phyloP scores from a whole-genome alignment of 768 basidiomycete species.

The Pulveroboletus sp. region DNA sequence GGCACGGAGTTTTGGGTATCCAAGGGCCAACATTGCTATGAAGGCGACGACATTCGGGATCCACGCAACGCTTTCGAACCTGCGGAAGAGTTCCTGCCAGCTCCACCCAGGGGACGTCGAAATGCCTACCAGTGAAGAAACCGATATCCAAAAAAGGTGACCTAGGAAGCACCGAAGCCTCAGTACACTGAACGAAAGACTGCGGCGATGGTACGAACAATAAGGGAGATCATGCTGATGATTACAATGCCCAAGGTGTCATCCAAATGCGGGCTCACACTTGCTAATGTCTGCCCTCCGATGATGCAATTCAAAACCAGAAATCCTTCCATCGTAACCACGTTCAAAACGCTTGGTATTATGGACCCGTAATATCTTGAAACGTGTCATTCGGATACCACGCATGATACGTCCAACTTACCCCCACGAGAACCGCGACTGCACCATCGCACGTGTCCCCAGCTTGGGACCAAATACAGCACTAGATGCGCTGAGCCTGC shows the following conservation, averaged over 20 bases:
- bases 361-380: conserved; percentile 39
- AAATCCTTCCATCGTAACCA: conserved; percentile 54
- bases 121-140: conserved; percentile 51
- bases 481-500: conserved; percentile 24
- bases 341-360: conserved; percentile 45
- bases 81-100: conserved; percentile 16
- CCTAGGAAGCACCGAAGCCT: conserved; percentile 34
- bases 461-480: conserved; percentile 54
- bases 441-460: conserved; percentile 58
- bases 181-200: neutral
- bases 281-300: conserved; percentile 59
- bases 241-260: conserved; percentile 35
- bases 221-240: conserved; percentile 29
- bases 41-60: conserved; percentile 70
- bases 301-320: conserved; percentile 58
- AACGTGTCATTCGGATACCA: conserved; percentile 2
- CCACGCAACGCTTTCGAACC: conserved; percentile 79
- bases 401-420: conserved; percentile 19
- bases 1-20: conserved; percentile 59
- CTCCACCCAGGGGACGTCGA: neutral
- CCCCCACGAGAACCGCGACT: conserved; percentile 54
- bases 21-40: conserved; percentile 62
- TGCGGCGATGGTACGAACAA: conserved; percentile 15
- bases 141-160: conserved; percentile 64
- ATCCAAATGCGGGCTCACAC: conserved; percentile 35